Conservation (phyloP, 2,329 filamentous ascomycete genomes). For the Phaeosphaeriaceae sp. region DNA sequence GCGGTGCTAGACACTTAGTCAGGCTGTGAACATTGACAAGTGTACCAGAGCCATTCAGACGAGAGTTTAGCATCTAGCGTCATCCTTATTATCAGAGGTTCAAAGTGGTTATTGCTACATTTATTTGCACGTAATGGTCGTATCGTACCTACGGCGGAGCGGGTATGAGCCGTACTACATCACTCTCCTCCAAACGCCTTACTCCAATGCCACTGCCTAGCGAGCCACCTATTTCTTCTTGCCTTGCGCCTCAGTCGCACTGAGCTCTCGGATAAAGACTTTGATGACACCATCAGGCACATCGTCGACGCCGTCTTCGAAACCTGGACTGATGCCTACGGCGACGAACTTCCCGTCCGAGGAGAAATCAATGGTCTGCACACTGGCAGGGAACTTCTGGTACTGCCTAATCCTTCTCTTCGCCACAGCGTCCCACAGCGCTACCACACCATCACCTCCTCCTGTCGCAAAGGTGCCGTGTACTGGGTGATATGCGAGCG, state of each 20-base stretch:
- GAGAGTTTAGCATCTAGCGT: too few species aligned
- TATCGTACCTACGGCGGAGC: not conserved
- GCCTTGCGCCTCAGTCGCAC: constrained; percentile 86
- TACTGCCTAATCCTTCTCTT: constrained; percentile 92
- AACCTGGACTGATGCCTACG: constrained; percentile 83
- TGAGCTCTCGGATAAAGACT: constrained; percentile 82
- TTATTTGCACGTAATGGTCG: not conserved
- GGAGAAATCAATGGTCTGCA: constrained; percentile 80
- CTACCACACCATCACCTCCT: constrained; percentile 90
- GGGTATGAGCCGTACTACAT: constrained; percentile 1
- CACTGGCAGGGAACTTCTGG: constrained; percentile 80
- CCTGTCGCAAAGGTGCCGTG: constrained; percentile 87
- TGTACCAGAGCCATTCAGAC: too few species aligned
- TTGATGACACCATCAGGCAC: constrained; percentile 75
- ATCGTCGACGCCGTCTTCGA: constrained; percentile 86
- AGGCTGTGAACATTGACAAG: not conserved
- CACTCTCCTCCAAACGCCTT: not conserved
- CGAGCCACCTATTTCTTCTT: constrained; percentile 68
- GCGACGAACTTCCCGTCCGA: constrained; percentile 79
- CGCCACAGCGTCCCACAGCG: constrained; percentile 88
- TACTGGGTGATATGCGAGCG: constrained; percentile 84
- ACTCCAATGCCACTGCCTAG: not conserved
- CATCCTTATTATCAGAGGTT: not conserved
- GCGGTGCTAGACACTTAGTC: not conserved
- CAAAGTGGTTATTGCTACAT: not conserved